phyloP scores from a whole-genome alignment of 805 yeast genomes.

The Yarrowia hollandica region DNA sequence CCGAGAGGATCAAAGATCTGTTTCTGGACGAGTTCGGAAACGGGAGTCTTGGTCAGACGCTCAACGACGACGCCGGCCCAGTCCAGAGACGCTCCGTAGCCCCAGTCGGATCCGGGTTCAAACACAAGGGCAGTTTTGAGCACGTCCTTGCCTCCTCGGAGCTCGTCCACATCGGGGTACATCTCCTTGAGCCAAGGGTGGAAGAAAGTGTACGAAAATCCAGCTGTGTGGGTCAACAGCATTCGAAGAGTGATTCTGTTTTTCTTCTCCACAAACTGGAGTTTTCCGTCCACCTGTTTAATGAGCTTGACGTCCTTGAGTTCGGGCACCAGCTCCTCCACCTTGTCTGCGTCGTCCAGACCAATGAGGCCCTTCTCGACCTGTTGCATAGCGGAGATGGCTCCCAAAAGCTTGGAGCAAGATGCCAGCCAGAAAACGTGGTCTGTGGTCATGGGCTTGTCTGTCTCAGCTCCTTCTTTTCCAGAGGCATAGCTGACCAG shows the following conservation, averaged over 20 bases:
- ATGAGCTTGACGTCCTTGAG: constrained; percentile 35
- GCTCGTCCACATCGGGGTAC: constrained; percentile 24
- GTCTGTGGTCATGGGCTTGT: constrained; percentile 35
- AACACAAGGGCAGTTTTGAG: constrained; percentile 39
- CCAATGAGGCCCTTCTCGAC: constrained; percentile 42
- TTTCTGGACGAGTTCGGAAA: constrained; percentile 36
- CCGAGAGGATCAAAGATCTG: constrained; percentile 38
- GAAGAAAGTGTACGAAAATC: constrained; percentile 44
- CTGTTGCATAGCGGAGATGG: constrained; percentile 41
- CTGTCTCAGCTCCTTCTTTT: constrained; percentile 27
- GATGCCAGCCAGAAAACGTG: constrained; percentile 41
- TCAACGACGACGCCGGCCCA: constrained; percentile 45
- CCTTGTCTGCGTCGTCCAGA: constrained; percentile 41
- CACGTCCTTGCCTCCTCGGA: constrained; percentile 31
- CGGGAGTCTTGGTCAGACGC: constrained; percentile 38
- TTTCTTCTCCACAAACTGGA: constrained; percentile 35
- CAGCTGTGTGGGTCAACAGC: constrained; percentile 45
- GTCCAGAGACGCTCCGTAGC: constrained; percentile 44
- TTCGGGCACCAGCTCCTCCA: constrained; percentile 41
- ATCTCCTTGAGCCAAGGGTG: constrained; percentile 33
- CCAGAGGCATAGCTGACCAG: constrained; percentile 31
- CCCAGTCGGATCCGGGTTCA: constrained; percentile 46
- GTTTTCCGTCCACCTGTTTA: constrained; percentile 34
- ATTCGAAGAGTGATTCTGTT: constrained; percentile 42
- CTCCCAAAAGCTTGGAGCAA: constrained; percentile 41